These are phyloP conservation scores for Umbilicaria muhlenbergii DNA, from an alignment of 495 filamentous ascomycete species.

Conservation along the genomic window DNA sequence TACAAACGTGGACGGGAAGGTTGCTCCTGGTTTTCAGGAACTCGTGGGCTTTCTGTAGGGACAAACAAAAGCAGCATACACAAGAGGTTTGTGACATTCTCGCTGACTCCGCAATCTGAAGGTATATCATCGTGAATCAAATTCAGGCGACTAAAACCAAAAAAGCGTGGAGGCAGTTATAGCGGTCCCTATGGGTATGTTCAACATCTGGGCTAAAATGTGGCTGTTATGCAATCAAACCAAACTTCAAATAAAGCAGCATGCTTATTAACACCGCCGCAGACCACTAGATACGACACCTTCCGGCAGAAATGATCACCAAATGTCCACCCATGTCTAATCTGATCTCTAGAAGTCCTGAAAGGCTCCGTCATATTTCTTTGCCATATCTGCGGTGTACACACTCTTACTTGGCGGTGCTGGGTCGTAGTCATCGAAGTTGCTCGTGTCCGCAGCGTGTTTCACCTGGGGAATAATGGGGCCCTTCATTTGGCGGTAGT, in stretches of 20 bases:
- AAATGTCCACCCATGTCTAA: neutral
- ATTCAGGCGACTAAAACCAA: too few species aligned
- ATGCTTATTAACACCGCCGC: neutral
- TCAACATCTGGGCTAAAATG: neutral
- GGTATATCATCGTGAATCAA: too few species aligned
- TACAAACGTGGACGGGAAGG: too few species aligned
- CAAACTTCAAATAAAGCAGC: slow-evolving; percentile 6
- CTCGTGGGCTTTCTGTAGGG: too few species aligned
- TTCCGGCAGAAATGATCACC: neutral
- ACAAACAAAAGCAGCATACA: too few species aligned
- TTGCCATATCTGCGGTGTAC: slow-evolving; percentile 62
- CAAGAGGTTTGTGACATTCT: too few species aligned
- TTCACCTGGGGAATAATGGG: slow-evolving; percentile 77
- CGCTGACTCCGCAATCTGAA: too few species aligned
- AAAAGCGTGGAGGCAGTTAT: too few species aligned
- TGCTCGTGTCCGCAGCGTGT: slow-evolving; percentile 68
- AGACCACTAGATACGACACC: neutral
- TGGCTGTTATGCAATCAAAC: neutral
- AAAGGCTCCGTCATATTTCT: slow-evolving; percentile 65
- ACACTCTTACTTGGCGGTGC: slow-evolving; percentile 32
- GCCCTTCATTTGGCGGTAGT: slow-evolving; percentile 49
- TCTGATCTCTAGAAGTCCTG: slow-evolving; percentile 55
- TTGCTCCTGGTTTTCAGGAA: too few species aligned
- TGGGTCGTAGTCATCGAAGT: slow-evolving; percentile 78
- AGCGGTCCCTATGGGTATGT: neutral